Evolutionary conservation across 2,329 filamentous ascomycete species (phyloP), one percentile per base, ranked within the genome.

Genomic region (Fusarium burgessii): DNA sequence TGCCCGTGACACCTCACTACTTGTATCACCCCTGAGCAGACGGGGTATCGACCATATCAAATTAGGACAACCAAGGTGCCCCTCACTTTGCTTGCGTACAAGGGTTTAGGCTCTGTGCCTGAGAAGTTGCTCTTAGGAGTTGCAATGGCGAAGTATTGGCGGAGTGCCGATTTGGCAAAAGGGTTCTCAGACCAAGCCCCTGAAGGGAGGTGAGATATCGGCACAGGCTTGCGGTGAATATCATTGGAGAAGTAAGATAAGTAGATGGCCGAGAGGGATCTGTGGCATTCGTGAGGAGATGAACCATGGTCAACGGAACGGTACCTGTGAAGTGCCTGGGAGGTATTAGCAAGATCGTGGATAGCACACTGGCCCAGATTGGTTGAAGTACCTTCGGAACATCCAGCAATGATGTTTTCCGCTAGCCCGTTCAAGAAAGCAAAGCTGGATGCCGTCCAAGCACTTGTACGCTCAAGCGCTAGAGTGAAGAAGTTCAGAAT

Each of bases 231-330:
- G 45, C 61, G n/a, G 66, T 62, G 25, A 66, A 46, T 14, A 62
- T 42, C 8, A 25, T 67, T 61, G 51, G 73, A 73, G 66, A 72
- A 73, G 46, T 61, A 67, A 15, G 12, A 43, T 63, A 7, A n/a
- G 18, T 14, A 70, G 29, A 7, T 40, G 45, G n/a, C 58, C 51
- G 27, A 41, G 46, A 2, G 54, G 54, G 14, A 62, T 32, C 8
- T 54, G 45, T 7, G 12, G 40, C 17, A 52, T 8, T 58, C 23
- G 67, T 15, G 17, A 59, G 20, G 25, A 62, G 57, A 7, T 41
- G 67, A 23, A 17, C 32, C 12, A 29, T 71, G 42, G 8, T 54
- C 20, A n/a, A 56, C 49, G 54, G 59, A 64, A 3, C 33, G 55
- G 42, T 46, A 71, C 5, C 61, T 9, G 3, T 17, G 29, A 18